Percentiles rank a stretch among this genome's conserved stretches.
phyloP scores from a whole-genome alignment of 495 filamentous ascomycete species.

The Penicilliopsis zonata region DNA sequence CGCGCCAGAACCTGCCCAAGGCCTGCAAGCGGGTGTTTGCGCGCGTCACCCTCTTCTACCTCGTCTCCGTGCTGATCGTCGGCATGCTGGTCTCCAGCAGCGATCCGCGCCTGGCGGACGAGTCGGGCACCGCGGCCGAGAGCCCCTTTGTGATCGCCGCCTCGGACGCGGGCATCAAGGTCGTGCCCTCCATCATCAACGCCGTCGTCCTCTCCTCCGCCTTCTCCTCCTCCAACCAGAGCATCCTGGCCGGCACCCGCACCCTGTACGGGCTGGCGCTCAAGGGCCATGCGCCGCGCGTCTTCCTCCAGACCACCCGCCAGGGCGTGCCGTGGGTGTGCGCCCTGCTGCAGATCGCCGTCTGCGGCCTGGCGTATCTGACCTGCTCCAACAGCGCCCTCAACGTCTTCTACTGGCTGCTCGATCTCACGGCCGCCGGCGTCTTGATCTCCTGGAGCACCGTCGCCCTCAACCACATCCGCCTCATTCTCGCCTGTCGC shows the following conservation, averaged over 20 bases:
- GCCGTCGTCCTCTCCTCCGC: constrained; percentile 52
- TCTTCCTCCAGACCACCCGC: constrained; percentile 23
- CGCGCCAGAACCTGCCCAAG: constrained; percentile 53
- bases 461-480: constrained; percentile 42
- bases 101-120: constrained; percentile 32
- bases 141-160: constrained; percentile 40
- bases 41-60: constrained; percentile 67
- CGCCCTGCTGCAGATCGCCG: constrained; percentile 15
- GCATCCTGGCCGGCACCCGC: constrained; percentile 55
- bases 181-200: constrained; percentile 56
- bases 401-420: constrained; percentile 42
- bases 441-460: constrained; percentile 41
- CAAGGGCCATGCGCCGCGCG: constrained; percentile 44
- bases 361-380: constrained; percentile 19
- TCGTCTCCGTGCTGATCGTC: constrained; percentile 30
- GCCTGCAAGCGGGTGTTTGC: constrained; percentile 67
- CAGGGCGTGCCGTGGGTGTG: constrained; percentile 17
- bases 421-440: constrained; percentile 34
- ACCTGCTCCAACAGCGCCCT: constrained; percentile 11
- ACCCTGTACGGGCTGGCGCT: constrained; percentile 55
- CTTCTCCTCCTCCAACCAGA: constrained; percentile 51
- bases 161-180: constrained; percentile 40
- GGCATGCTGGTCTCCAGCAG: constrained; percentile 29
- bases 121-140: constrained; percentile 36
- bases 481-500: constrained; percentile 37